Conservation (phyloP, 768 basidiomycete species). For the Baorangia bicolor region DNA sequence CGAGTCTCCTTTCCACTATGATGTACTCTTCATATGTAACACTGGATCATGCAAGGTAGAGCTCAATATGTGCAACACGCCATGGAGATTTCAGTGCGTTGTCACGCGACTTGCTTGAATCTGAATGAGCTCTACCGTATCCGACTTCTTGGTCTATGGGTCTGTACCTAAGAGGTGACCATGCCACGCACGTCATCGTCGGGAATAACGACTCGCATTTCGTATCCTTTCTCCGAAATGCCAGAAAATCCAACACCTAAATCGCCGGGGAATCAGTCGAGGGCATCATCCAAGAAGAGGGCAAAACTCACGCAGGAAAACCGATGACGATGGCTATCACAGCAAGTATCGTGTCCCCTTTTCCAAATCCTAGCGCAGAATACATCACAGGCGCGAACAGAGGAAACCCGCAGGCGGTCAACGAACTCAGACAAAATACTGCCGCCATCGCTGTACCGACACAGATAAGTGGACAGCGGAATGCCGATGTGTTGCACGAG, state of each 20-base stretch:
- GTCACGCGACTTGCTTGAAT: no score
- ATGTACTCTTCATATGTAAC: no score
- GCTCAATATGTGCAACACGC: no score
- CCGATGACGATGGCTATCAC: constrained; percentile 56
- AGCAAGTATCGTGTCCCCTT: constrained; percentile 66
- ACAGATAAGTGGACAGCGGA: not conserved
- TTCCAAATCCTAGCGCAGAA: constrained; percentile 62
- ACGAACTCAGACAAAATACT: constrained; percentile 56
- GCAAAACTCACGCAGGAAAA: constrained; percentile 48
- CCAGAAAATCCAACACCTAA: constrained; percentile 46
- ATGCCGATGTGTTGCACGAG: not conserved
- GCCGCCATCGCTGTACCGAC: constrained; percentile 56
- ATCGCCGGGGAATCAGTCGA: constrained; percentile 35
- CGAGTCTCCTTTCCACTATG: no score
- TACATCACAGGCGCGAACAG: constrained; percentile 77
- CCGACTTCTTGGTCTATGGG: not conserved
- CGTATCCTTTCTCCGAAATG: constrained; percentile 49
- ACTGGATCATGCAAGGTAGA: no score
- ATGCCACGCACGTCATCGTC: not conserved
- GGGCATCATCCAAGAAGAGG: not conserved
- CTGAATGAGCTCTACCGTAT: no score
- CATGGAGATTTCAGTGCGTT: no score
- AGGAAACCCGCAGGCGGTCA: constrained; percentile 75
- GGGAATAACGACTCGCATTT: constrained; percentile 44
- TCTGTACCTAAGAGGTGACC: no score